Evolutionary conservation across 1,139 yeast species (phyloP).

Genomic region (Yamadazyma triangularis): DNA sequence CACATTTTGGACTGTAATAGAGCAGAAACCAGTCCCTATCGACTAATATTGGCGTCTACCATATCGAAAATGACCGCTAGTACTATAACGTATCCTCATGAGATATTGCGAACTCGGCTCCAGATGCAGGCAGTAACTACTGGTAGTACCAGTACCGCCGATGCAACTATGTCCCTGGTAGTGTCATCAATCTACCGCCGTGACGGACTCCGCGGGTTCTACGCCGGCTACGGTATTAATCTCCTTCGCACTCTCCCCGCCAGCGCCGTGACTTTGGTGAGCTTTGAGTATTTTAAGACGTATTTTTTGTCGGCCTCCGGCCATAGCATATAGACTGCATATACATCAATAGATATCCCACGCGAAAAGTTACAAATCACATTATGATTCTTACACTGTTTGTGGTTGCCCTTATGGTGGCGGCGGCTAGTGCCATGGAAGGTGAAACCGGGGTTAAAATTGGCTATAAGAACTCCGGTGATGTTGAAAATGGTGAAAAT

Average conservation of each 20-base stretch:
- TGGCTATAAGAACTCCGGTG: too few species aligned
- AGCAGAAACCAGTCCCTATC: conserved; percentile 20
- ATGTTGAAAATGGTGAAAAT: too few species aligned
- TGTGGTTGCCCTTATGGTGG: too few species aligned
- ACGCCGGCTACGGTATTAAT: conserved; percentile 85
- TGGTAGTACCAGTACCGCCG: conserved; percentile 5
- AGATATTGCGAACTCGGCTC: conserved; percentile 85
- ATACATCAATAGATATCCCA: too few species aligned
- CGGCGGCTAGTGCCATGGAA: too few species aligned
- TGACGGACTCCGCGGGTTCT: conserved; percentile 82
- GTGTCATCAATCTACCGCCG: conserved; percentile 46
- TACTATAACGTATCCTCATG: conserved; percentile 91
- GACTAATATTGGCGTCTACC: conserved; percentile 64
- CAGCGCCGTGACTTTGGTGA: conserved; percentile 88
- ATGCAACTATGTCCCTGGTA: conserved; percentile 1
- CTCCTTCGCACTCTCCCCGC: conserved; percentile 92
- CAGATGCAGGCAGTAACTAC: conserved; percentile 46
- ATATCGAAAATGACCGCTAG: conserved; percentile 87
- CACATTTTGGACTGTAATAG: conserved; percentile 32
- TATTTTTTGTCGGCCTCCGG: conserved; percentile 45
- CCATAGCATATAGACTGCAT: conserved; percentile 9
- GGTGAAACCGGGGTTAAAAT: too few species aligned
- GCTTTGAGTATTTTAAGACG: conserved; percentile 80
- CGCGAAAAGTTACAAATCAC: too few species aligned
- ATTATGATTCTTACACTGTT: too few species aligned